Conservation (phyloP, 192 early-diverging fungal species). For the Coemansia sp. region DNA sequence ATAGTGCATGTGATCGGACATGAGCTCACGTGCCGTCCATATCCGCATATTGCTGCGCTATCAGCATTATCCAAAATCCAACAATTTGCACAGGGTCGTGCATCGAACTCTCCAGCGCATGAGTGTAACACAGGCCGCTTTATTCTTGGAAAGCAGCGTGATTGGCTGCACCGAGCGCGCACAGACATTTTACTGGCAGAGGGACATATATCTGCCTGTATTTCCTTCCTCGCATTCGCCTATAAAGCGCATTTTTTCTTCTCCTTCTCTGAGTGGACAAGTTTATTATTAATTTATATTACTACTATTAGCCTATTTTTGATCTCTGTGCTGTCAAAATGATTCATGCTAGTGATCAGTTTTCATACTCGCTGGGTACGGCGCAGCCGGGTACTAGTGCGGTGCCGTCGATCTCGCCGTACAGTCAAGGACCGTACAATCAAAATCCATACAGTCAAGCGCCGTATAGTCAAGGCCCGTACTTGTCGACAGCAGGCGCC, state of each 20-base stretch:
- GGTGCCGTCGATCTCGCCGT: not conserved
- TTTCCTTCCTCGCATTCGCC: not conserved
- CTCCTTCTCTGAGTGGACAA: not conserved
- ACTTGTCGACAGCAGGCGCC: conserved; percentile 6
- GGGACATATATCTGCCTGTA: not conserved
- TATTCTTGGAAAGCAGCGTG: not conserved
- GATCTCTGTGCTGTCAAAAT: conserved; percentile 11
- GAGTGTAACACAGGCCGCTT: not conserved
- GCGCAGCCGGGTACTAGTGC: conserved; percentile 8
- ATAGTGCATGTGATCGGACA: conserved; percentile 4
- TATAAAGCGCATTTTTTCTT: not conserved
- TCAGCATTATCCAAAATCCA: not conserved
- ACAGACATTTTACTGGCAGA: conserved; percentile 3
- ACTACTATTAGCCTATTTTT: not conserved
- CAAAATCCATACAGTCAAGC: not conserved
- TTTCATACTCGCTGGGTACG: conserved; percentile 27
- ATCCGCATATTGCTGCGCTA: conserved; percentile 2
- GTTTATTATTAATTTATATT: not conserved
- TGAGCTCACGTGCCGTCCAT: not conserved
- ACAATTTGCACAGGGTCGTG: not conserved
- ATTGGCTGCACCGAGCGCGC: not conserved
- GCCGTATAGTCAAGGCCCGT: conserved; percentile 21
- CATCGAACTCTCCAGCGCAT: not conserved
- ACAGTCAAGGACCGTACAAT: not conserved
- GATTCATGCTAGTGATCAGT: conserved; percentile 53